Base-by-base conservation (phyloP, 2,329 filamentous ascomycete genomes). In the Lachnellula hyalina region DNA sequence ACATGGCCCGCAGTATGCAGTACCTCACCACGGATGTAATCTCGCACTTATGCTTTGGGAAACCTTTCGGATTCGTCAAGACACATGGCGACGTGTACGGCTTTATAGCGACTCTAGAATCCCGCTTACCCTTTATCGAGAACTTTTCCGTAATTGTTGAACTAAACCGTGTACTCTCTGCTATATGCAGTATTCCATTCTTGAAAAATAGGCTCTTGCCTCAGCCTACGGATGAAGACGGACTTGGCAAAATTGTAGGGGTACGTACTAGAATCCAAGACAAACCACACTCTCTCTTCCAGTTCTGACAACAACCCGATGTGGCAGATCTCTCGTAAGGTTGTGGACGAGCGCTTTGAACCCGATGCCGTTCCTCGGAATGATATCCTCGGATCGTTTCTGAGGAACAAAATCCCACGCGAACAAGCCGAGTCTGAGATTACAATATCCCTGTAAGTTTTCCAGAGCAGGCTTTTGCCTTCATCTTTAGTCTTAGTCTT, bases 1-100 rank as follows among this genome's bases (percentile, higher is more conserved):
- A 76, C 75, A 21, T 68, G 71, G 40, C 77, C 78, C 57, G 74
- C 75, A 2, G 34, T 15, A 40, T 50, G n/a, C 76, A 78, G 23
- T 80, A 75, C 69, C 78, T 82, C 53, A 74, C 79, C 0, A 67
- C 82, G 0, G 80, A 83, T 53, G 76, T 78, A 3, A 77, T 83
- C 42, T 76, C 75, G 12, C 73, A 79, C 38, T 67, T 82, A 21
- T 77, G 77, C 0, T 75, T 81, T n/a, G 79, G 79, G 6, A 9
- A 76, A 49, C 64, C 73, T 0, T 79, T 81, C 56, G 78, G 78
- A 12, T 77, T 76, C 58, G 61, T 81, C 0, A 71, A 72, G n/a
- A 61, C 70, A 5, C 75, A 82, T 59, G 64, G 68, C 3, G 78
- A 82, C 56, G 70, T 75, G 0, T 75, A 75, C 61, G 73, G 73